Conservation (phyloP, 2,329 filamentous ascomycete genomes). For the Calonectria ilicicola region DNA sequence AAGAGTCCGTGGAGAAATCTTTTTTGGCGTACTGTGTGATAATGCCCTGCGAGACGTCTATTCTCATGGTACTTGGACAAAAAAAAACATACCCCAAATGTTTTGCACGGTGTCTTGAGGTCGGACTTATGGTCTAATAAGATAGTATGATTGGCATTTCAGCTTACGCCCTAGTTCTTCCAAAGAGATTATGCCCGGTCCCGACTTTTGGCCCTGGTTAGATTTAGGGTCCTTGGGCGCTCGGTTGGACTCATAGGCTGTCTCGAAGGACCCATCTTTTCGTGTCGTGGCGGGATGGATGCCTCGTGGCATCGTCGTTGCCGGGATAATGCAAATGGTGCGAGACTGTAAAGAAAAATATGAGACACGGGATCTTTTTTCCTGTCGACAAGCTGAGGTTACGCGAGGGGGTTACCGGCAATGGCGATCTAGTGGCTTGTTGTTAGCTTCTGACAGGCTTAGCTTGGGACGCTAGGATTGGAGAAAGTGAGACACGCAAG, state of each 20-base stretch:
- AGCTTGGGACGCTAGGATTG: not conserved
- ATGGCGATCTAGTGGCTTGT: not conserved
- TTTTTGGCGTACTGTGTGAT: not conserved
- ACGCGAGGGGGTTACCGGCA: not conserved
- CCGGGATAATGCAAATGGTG: not conserved
- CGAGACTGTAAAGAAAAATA: not conserved
- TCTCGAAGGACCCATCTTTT: not conserved
- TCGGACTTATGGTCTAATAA: not conserved
- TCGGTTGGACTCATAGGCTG: not conserved
- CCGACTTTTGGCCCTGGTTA: not conserved
- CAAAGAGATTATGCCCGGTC: not conserved
- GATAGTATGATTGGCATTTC: not conserved
- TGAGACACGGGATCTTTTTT: constrained; percentile 1
- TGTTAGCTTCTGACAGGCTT: constrained; percentile 11
- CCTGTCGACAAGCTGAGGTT: not conserved
- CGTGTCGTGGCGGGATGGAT: not conserved
- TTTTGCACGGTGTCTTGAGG: not conserved
- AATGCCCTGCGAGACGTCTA: not conserved
- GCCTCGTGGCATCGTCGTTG: not conserved
- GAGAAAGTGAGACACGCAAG: not conserved
- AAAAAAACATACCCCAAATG: not conserved
- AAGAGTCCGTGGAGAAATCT: not conserved
- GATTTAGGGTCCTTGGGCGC: not conserved
- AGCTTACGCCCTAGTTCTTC: not conserved
- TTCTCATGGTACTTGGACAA: not conserved